Conservation (phyloP, 2,329 filamentous ascomycete species). For the Apiospora marii region DNA sequence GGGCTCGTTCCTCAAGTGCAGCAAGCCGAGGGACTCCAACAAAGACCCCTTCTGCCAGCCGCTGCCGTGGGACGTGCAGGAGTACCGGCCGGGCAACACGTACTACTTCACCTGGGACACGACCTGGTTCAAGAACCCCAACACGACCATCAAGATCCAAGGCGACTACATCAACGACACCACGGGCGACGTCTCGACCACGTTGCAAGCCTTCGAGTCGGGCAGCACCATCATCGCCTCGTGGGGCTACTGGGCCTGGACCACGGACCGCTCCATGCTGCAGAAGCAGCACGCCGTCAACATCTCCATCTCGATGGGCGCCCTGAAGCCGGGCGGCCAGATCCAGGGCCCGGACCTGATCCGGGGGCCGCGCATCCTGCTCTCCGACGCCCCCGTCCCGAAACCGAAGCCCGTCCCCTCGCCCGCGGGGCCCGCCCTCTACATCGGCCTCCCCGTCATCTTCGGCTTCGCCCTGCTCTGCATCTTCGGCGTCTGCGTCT, state of each 20-base stretch:
- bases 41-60: conserved; percentile 62
- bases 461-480: conserved; percentile 57
- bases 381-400: conserved; percentile 41
- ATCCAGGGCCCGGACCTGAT: conserved; percentile 39
- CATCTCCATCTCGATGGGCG: conserved; percentile 56
- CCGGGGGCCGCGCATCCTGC: conserved; percentile 51
- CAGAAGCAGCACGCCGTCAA: conserved; percentile 50
- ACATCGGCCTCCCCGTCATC: conserved; percentile 61
- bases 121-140: conserved; percentile 54
- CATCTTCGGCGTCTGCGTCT: conserved; percentile 64
- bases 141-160: conserved; percentile 46
- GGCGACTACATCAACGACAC: conserved; percentile 42
- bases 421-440: conserved; percentile 52
- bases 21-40: conserved; percentile 52
- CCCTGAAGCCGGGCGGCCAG: conserved; percentile 41
- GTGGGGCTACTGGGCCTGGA: conserved; percentile 58
- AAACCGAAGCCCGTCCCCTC: conserved; percentile 42
- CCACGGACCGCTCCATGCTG: conserved; percentile 49
- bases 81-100: conserved; percentile 48
- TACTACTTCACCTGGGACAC: conserved; percentile 68
- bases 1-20: conserved; percentile 59
- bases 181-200: conserved; percentile 37
- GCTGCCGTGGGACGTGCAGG: conserved; percentile 49
- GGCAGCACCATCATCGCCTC: conserved; percentile 45
- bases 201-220: conserved; percentile 46